These are phyloP conservation scores for Blastocystis sp. DNA, from an alignment of 352 stramenopile genomes.

Conservation along the genomic window DNA sequence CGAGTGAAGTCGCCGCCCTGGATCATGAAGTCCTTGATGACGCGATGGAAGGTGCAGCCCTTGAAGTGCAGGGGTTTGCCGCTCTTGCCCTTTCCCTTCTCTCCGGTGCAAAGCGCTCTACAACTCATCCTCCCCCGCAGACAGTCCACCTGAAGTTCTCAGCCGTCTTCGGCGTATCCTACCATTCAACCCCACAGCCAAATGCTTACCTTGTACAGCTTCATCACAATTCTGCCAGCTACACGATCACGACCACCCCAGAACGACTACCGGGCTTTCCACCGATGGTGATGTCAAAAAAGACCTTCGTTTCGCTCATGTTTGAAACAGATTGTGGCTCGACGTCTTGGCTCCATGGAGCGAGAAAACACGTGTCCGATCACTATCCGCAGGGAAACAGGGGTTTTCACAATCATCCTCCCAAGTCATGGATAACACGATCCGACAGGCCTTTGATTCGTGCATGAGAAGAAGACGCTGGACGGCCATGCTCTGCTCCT, in stretches of 20 bases:
- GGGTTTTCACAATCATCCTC: no score
- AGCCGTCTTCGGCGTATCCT: slow-evolving; percentile 90
- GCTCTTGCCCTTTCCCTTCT: slow-evolving; percentile 82
- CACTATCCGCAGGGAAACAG: no score
- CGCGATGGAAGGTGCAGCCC: slow-evolving; percentile 90
- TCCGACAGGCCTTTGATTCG: background rate
- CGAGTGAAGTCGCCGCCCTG: slow-evolving; percentile 89
- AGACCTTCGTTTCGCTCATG: slow-evolving; percentile 80
- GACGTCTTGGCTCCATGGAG: no score
- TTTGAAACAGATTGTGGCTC: background rate
- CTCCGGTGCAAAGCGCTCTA: slow-evolving; percentile 91
- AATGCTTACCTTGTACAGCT: slow-evolving; percentile 82
- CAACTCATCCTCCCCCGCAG: background rate
- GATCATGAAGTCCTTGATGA: slow-evolving; percentile 96
- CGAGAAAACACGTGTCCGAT: no score
- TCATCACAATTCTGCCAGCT: slow-evolving; percentile 91
- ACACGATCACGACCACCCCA: background rate
- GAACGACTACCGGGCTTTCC: slow-evolving; percentile 74
- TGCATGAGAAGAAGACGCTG: background rate
- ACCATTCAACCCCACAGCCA: background rate
- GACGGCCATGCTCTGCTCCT: background rate
- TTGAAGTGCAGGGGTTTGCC: slow-evolving; percentile 91
- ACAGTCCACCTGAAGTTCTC: slow-evolving; percentile 88
- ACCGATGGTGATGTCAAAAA: slow-evolving; percentile 87
- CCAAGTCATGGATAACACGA: background rate